These are phyloP conservation scores for Globisporangium lucens DNA, from an alignment of 352 stramenopile species.

Conservation along the genomic window DNA sequence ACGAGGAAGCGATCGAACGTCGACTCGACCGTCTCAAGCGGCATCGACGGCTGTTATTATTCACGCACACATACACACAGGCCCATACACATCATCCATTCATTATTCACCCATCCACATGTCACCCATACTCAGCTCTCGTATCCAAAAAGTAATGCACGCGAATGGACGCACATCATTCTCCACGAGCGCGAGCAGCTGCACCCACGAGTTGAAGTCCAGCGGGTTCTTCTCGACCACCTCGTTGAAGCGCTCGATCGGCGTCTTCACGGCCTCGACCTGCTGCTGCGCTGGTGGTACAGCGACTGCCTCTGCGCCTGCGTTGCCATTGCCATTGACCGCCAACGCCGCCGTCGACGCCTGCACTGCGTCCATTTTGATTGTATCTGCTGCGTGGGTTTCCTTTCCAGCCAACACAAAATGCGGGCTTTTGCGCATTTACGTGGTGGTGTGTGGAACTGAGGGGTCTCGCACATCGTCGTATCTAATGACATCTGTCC, in stretches of 20 bases:
- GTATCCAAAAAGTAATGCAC: background rate
- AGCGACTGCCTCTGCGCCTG: background rate
- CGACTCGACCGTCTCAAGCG: conserved; percentile 52
- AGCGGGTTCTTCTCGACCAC: conserved; percentile 64
- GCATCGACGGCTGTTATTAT: conserved; percentile 26
- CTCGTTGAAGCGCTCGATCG: conserved; percentile 47
- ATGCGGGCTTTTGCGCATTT: conserved; percentile 2
- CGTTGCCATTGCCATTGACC: background rate
- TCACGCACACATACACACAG: background rate
- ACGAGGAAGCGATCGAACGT: conserved; percentile 70
- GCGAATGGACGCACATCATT: conserved; percentile 37
- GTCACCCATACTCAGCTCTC: background rate
- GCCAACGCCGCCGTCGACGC: conserved; percentile 6
- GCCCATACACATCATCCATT: background rate
- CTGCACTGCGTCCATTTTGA: conserved; percentile 17
- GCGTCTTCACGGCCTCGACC: conserved; percentile 23
- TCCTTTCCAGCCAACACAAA: conserved; percentile 14
- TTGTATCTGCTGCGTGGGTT: background rate
- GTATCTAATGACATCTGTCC: conserved; percentile 1
- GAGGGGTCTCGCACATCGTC: background rate
- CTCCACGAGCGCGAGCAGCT: conserved; percentile 67
- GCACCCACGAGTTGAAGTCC: conserved; percentile 80
- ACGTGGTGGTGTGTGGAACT: background rate
- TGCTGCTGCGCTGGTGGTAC: conserved; percentile 3
- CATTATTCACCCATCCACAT: background rate